Evolutionary conservation across 306 rosid genomes (phyloP).

Genomic region (Vigna mungo): DNA sequence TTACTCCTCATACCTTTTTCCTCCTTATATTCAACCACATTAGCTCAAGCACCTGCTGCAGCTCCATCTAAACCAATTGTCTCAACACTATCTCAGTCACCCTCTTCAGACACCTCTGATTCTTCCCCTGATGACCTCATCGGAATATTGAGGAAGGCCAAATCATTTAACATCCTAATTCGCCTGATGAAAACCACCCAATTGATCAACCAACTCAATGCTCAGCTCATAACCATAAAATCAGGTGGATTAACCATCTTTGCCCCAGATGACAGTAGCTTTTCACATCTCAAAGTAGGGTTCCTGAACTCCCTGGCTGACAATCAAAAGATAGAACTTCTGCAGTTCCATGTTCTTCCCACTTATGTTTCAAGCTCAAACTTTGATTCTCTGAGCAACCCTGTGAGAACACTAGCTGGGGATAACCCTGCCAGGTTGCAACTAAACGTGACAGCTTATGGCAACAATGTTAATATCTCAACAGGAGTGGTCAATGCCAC

Average conservation of each 20-base stretch:
- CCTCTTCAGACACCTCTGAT: conserved; percentile 32
- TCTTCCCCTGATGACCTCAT: conserved; percentile 42
- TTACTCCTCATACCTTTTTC: neutral
- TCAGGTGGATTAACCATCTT: conserved; percentile 30
- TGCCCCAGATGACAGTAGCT: conserved; percentile 31
- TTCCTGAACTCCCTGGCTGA: conserved; percentile 24
- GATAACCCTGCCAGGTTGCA: conserved; percentile 48
- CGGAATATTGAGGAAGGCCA: conserved; percentile 55
- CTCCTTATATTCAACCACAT: conserved; percentile 20
- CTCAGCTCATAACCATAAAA: conserved; percentile 25
- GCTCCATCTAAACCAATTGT: conserved; percentile 26
- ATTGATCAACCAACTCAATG: conserved; percentile 10
- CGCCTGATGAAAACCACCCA: conserved; percentile 30
- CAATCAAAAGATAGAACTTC: conserved; percentile 52
- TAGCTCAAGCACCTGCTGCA: conserved; percentile 36
- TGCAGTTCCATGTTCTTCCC: conserved; percentile 61
- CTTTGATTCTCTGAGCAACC: conserved; percentile 62
- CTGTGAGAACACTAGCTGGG: conserved; percentile 61
- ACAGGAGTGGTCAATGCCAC: conserved; percentile 62
- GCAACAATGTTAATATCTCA: conserved; percentile 55
- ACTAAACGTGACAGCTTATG: conserved; percentile 55
- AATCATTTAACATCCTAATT: conserved; percentile 44
- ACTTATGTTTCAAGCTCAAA: conserved; percentile 52
- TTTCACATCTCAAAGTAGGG: conserved; percentile 8
- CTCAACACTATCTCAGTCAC: conserved; percentile 26